Base-by-base conservation (phyloP, 169 alveolate species). In the Plasmodium gaboni region DNA sequence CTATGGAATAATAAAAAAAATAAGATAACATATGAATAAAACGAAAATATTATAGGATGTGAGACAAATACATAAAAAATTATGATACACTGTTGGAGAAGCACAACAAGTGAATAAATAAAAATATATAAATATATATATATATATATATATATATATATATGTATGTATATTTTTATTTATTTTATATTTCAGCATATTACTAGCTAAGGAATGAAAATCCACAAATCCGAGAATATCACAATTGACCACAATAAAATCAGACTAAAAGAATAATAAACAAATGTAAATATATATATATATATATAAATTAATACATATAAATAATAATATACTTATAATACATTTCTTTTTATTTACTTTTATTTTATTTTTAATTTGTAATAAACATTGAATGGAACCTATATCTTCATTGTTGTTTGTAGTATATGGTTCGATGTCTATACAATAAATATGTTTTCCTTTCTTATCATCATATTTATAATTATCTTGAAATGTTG, bases 151-250 rank as follows among this genome's bases (percentile, higher is more conserved):
- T 32, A 32, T 4, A 4, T 32, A 4, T 26, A 26, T 26, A 4
- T 32, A 32, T 32, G 2, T 32, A 32, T 32, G 2, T 32, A 32
- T 32, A 4, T 32, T 2, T 32, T 32, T 32, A 3, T 32, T 32
- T 32, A 32, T 32, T 17, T 44, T 22, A 15, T n/a, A n/a, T 15
- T 12, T 2, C 15, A 55, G 13, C 60, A 64, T 9, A n/a, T 24
- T 80, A 80, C 90, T 80, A 53, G 90, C 90, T 28, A 80, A 13
- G n/a, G 90, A 80, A 67, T 80, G 80, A 46, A 80, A 80, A 26
- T 80, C 90, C 1, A 80, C 90, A 15, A 80, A 80, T n/a, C 90
- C 90, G 9, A 80, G 64, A n/a, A 80, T 65, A n/a, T 80, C 90
- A 19, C 83, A 67, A 26, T 67, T 80, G n/a, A 80, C 90, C 13